Conservation (phyloP, 192 early-diverging fungal genomes). For the Coemansia sp. region DNA sequence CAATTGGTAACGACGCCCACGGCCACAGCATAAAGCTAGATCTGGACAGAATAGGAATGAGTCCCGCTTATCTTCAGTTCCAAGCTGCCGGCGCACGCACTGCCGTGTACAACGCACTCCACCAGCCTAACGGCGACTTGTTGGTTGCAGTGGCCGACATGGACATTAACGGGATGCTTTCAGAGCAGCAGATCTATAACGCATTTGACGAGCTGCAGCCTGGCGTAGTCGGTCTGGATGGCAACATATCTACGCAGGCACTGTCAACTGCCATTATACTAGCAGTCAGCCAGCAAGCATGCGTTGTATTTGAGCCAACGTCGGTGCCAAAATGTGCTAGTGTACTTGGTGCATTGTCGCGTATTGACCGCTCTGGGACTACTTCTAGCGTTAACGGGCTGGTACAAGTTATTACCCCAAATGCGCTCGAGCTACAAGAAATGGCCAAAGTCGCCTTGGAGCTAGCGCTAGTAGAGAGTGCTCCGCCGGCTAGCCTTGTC, state of each 20-base stretch:
- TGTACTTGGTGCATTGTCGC: slow-evolving; percentile 59
- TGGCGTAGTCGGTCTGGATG: slow-evolving; percentile 72
- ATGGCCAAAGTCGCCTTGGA: slow-evolving; percentile 58
- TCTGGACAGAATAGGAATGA: slow-evolving; percentile 65
- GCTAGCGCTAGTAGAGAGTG: slow-evolving; percentile 19
- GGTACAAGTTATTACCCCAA: slow-evolving; percentile 72
- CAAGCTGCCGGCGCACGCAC: slow-evolving; percentile 55
- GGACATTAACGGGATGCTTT: slow-evolving; percentile 72
- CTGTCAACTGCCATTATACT: slow-evolving; percentile 56
- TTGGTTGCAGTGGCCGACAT: slow-evolving; percentile 92
- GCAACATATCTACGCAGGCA: slow-evolving; percentile 62
- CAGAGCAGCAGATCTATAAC: slow-evolving; percentile 16
- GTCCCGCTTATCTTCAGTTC: slow-evolving; percentile 38
- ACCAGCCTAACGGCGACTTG: slow-evolving; percentile 70
- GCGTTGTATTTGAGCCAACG: slow-evolving; percentile 90
- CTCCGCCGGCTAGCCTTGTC: slow-evolving; percentile 17
- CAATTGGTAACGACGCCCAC: slow-evolving; percentile 74
- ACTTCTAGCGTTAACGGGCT: slow-evolving; percentile 9
- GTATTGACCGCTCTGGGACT: slow-evolving; percentile 26
- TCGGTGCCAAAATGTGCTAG: slow-evolving; percentile 79
- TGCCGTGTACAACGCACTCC: slow-evolving; percentile 83
- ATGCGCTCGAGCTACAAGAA: slow-evolving; percentile 68
- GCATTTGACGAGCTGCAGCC: slow-evolving; percentile 17
- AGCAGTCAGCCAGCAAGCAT: slow-evolving; percentile 17
- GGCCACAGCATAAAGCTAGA: slow-evolving; percentile 61